Base-by-base conservation (phyloP, 108 stramenopile genomes). In the Pseudonitzschia delicatissima region DNA sequence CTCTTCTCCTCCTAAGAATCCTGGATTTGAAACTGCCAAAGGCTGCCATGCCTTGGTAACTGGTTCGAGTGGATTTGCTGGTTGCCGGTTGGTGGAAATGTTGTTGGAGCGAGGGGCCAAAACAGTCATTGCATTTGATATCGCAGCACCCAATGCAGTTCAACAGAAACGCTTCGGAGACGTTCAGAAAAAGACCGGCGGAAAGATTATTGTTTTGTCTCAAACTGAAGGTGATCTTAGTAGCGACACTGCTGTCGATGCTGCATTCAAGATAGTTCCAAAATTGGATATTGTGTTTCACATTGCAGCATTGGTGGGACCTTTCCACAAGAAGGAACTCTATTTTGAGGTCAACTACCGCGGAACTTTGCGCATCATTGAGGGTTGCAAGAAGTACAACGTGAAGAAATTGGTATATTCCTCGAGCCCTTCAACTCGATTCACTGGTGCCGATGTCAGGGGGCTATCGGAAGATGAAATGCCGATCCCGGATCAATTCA, bases 41-140 rank as follows among this genome's bases (percentile, higher is more conserved):
- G 75, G 75, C 33, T 69, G 64, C 37, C 64, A 65, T 12, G 71
- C 72, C 25, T 45, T 86, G 39, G 98, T 99, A 13, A 99, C 98
- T 0, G 98, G 98, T 37, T 94, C 93, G 17, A 84, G 86, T 29
- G 98, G 98, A 26, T 87, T 99, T 62, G 95, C 95, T 23, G 98
- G 98, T 18, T 82, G 64, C 12, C 93, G 98, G 0, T 75, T 99
- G 57, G 98, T 98, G 12, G 98, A 99, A 87, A 98, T 99, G 96
- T 78, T 98, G 36, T 72, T 98, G 9, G 95, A 98, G 76, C 87
- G 96, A 1, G 96, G 96, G 23, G 96, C 95, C 21, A 53, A 67
- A 32, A 83, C 77, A 11, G 98, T 99, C 62, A 86, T 98, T 51
- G 91, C 85, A n/a, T 95, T 99, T 67, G 98, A 99, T 70, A 84